These are phyloP conservation scores for Leccinum griseonigrum DNA, from an alignment of 1,284 basidiomycete species.

Conservation along the genomic window DNA sequence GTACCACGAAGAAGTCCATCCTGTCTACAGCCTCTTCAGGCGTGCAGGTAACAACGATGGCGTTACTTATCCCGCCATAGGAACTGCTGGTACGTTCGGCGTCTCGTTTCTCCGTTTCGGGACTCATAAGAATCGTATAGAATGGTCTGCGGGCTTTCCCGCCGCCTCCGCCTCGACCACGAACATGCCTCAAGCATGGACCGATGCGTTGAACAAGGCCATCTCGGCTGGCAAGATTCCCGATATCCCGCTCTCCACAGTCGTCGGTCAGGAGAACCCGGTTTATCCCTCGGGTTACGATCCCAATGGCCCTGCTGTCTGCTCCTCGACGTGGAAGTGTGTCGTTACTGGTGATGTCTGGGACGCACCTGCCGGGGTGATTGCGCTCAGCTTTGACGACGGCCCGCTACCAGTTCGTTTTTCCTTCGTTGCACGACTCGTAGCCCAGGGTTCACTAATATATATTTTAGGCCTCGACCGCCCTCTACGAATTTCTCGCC, in stretches of 20 bases:
- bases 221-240: conserved; percentile 73
- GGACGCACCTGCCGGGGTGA: conserved; percentile 62
- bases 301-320: conserved; percentile 52
- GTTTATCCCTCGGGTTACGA: conserved; percentile 54
- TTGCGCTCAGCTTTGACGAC: conserved; percentile 75
- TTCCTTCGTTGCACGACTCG: conserved; percentile 34
- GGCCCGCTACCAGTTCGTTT: conserved; percentile 61
- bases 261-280: conserved; percentile 43
- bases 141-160: conserved; percentile 60
- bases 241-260: conserved; percentile 52
- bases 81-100: conserved; percentile 49
- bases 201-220: conserved; percentile 62
- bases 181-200: conserved; percentile 61
- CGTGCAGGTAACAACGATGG: conserved; percentile 46
- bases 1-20: conserved; percentile 57
- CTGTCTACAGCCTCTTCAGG: conserved; percentile 57
- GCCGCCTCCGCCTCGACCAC: conserved; percentile 39
- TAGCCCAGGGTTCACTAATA: conserved; percentile 18
- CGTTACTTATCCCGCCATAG: conserved; percentile 49
- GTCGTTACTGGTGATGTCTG: conserved; percentile 57
- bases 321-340: conserved; percentile 70
- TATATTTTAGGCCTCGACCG: conserved; percentile 20
- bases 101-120: neutral
- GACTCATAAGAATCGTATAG: conserved; percentile 34
- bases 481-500: conserved; percentile 57